A percentile compares a stretch with the other conserved stretches of the same genome.
Evolutionary conservation across 2,329 filamentous ascomycete genomes (phyloP).

Genomic region (Colletotrichum simmondsii): DNA sequence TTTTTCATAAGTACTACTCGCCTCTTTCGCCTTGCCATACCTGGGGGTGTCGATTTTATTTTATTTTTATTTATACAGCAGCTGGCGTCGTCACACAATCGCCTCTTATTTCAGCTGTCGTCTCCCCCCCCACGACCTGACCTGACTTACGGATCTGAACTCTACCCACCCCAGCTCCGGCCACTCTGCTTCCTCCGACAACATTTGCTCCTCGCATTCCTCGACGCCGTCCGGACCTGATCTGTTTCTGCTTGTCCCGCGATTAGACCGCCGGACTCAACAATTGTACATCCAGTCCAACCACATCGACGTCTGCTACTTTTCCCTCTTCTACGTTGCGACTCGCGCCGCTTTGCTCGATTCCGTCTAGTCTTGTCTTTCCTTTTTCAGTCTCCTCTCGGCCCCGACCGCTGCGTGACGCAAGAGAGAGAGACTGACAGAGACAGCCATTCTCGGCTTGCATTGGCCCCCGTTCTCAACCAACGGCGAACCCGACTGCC

Average conservation of each 20-base stretch:
- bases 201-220: conserved; percentile 18
- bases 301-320: conserved; percentile 6
- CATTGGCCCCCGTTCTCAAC: conserved; percentile 9
- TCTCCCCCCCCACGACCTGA: conserved; percentile 15
- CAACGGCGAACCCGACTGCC: conserved; percentile 28
- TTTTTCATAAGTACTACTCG: conserved; percentile 12
- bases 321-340: background rate
- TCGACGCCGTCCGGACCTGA: conserved; percentile 28
- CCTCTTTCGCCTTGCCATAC: conserved; percentile 14
- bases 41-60: background rate
- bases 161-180: conserved; percentile 18
- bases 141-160: background rate
- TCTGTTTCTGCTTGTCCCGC: conserved; percentile 26
- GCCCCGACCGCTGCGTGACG: background rate
- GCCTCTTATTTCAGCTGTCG: conserved; percentile 34
- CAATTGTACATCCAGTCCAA: background rate
- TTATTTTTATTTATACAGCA: conserved; percentile 6
- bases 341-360: background rate
- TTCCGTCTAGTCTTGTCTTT: conserved; percentile 22
- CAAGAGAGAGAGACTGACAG: background rate
- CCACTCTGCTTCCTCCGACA: conserved; percentile 26
- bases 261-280: conserved; percentile 25
- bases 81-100: conserved; percentile 19
- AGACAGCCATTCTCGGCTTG: conserved; percentile 15
- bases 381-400: background rate